A percentile compares a stretch with the other conserved stretches of the same genome.
Evolutionary conservation across 2,329 filamentous ascomycete genomes (phyloP).

Genomic region (Fusarium liriodendri): DNA sequence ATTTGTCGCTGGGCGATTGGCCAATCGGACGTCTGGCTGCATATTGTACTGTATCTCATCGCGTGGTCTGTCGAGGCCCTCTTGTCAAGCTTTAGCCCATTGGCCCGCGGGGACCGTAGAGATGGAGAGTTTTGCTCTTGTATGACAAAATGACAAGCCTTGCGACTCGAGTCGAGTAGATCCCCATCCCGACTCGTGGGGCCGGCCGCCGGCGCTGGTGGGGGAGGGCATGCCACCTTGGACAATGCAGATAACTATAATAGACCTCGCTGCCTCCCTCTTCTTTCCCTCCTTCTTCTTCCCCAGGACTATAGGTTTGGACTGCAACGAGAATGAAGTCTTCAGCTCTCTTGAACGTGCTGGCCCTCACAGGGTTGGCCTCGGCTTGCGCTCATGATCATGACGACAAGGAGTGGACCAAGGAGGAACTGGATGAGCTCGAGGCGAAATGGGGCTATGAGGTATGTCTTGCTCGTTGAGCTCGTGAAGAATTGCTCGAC

Average conservation of each 20-base stretch:
- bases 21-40: slow-evolving; percentile 13
- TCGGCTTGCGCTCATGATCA: slow-evolving; percentile 46
- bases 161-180: background rate
- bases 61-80: background rate
- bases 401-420: slow-evolving; percentile 58
- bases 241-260: slow-evolving; percentile 23
- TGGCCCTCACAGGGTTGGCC: slow-evolving; percentile 43
- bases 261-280: slow-evolving; percentile 15
- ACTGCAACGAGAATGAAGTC: slow-evolving; percentile 39
- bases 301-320: background rate
- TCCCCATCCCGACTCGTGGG: slow-evolving; percentile 27
- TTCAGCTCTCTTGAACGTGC: slow-evolving; percentile 37
- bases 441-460: slow-evolving; percentile 69
- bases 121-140: background rate
- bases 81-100: background rate
- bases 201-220: slow-evolving; percentile 18
- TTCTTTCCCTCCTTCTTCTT: background rate
- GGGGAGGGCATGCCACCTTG: slow-evolving; percentile 13
- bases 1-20: slow-evolving; percentile 4
- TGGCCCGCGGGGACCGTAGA: background rate
- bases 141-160: background rate
- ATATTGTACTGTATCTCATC: background rate
- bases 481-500: background rate
- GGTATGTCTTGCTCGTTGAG: slow-evolving; percentile 51
- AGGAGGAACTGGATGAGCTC: slow-evolving; percentile 63